Evolutionary conservation across 2,329 filamentous ascomycete genomes (phyloP).

Genomic region (Colletotrichum sp.): DNA sequence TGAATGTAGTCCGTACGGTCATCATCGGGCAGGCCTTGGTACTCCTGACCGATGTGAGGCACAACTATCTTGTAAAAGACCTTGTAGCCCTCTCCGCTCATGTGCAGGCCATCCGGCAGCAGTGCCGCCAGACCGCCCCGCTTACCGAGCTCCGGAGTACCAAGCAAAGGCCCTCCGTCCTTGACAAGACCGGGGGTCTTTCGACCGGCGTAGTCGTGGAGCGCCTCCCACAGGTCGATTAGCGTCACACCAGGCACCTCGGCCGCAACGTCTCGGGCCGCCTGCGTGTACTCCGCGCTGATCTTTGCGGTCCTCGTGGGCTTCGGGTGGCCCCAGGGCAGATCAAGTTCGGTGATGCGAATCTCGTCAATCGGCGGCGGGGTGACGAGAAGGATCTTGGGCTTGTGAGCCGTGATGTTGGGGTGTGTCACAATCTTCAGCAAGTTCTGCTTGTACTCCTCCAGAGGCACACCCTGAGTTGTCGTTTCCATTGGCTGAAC

Average conservation of each 20-base stretch:
- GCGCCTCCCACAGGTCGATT: constrained; percentile 78
- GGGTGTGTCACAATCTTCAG: constrained; percentile 74
- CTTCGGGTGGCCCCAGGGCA: constrained; percentile 44
- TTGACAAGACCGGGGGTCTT: constrained; percentile 60
- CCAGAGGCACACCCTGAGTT: constrained; percentile 78
- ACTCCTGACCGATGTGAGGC: constrained; percentile 52
- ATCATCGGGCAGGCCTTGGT: constrained; percentile 36
- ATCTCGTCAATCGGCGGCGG: constrained; percentile 86
- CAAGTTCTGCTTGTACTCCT: constrained; percentile 76
- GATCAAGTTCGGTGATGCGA: constrained; percentile 55
- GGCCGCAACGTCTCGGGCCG: constrained; percentile 70
- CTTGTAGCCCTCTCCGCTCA: constrained; percentile 57
- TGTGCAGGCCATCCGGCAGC: constrained; percentile 63
- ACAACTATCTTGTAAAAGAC: constrained; percentile 54
- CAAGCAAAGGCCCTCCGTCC: constrained; percentile 49
- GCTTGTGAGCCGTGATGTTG: constrained; percentile 69
- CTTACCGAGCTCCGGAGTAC: constrained; percentile 53
- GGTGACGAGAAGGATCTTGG: constrained; percentile 77
- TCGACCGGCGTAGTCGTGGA: constrained; percentile 73
- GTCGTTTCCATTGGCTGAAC: constrained; percentile 66
- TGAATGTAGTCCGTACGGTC: constrained; percentile 45
- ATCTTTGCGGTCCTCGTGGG: constrained; percentile 50
- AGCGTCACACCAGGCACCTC: constrained; percentile 70
- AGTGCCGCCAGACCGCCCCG: constrained; percentile 55
- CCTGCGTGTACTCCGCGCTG: constrained; percentile 61